Conservation (phyloP, 768 basidiomycete genomes). For the Phanerochaete carnosa region DNA sequence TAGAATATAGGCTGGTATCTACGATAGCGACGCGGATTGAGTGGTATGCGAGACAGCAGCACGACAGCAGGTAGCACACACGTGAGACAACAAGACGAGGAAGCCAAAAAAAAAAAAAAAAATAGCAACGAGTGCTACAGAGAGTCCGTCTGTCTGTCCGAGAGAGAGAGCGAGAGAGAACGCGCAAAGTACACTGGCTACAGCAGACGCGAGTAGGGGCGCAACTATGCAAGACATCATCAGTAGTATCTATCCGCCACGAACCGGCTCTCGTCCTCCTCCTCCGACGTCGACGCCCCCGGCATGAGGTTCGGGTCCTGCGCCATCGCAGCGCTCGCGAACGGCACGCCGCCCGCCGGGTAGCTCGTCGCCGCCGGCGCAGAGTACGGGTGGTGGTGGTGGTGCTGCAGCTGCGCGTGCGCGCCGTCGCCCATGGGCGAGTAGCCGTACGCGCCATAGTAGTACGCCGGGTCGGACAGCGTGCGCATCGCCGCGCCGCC, state of each 20-base stretch:
- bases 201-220: background rate
- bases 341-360: background rate
- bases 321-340: background rate
- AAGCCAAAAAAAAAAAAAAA: background rate
- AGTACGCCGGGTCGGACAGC: background rate
- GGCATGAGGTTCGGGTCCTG: background rate
- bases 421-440: background rate
- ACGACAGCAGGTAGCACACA: no score
- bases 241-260: constrained; percentile 2
- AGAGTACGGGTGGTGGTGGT: background rate
- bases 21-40: background rate
- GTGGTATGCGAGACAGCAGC: no score
- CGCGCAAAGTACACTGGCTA: background rate
- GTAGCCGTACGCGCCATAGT: background rate
- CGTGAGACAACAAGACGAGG: background rate
- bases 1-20: constrained; percentile 2
- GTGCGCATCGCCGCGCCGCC: no score
- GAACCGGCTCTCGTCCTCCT: background rate
- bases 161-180: background rate
- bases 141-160: background rate
- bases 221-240: background rate
- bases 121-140: background rate
- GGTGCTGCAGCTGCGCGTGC: background rate
- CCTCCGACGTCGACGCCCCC: background rate
- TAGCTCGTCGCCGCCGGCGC: background rate